Evolutionary conservation across 352 stramenopile species (phyloP).

Genomic region (Ophiocytium majus): DNA sequence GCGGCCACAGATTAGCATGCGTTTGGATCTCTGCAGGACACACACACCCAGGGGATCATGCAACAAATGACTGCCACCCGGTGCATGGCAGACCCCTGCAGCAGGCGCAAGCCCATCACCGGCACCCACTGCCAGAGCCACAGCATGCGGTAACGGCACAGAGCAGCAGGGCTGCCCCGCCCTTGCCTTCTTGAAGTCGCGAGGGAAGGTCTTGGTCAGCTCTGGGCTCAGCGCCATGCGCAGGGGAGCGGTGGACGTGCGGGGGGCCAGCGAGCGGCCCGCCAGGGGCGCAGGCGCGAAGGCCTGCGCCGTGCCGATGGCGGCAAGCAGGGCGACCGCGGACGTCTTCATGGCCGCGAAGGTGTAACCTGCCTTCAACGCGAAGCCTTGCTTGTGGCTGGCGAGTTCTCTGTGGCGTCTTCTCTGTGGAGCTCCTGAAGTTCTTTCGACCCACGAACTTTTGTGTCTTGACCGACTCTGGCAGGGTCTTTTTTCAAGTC

Average conservation of each 20-base stretch:
- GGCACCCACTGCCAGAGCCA: background rate
- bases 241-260: background rate
- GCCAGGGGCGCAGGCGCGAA: background rate
- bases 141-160: background rate
- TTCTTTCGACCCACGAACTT: no score
- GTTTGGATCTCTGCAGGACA: no score
- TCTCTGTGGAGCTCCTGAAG: no score
- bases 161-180: no score
- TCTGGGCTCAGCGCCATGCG: slow-evolving; percentile 59
- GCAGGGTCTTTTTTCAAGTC: no score
- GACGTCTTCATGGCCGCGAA: slow-evolving; percentile 29
- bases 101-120: background rate
- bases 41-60: background rate
- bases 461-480: no score
- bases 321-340: slow-evolving; percentile 11
- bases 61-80: slow-evolving; percentile 19
- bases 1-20: no score
- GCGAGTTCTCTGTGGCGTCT: no score
- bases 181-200: slow-evolving; percentile 58
- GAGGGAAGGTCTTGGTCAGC: slow-evolving; percentile 59
- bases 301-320: background rate
- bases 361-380: no score
- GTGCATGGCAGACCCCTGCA: background rate
- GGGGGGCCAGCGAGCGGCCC: background rate
- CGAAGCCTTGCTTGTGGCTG: no score